Conservation (phyloP, 208 protist genomes). For the Trypanosoma avium region DNA sequence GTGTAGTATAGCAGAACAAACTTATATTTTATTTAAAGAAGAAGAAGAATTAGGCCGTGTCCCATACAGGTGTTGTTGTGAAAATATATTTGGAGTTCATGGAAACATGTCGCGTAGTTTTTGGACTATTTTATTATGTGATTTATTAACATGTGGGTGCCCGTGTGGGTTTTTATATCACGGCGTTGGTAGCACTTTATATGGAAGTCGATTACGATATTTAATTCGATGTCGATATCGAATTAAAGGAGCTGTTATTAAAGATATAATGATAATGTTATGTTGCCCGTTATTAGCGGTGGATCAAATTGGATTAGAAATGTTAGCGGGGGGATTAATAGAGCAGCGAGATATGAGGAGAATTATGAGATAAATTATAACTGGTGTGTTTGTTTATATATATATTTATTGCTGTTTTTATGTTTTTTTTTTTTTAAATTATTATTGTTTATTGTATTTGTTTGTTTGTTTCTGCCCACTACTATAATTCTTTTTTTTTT, state of each 20-base stretch:
- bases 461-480: too few species aligned
- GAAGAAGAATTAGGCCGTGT: conserved; percentile 32
- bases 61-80: conserved; percentile 35
- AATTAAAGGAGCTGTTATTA: conserved; percentile 29
- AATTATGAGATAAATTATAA: conserved; percentile 25
- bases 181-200: conserved; percentile 63
- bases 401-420: conserved; percentile 9
- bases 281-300: conserved; percentile 51
- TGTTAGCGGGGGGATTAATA: conserved; percentile 33
- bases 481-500: too few species aligned
- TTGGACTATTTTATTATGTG: conserved; percentile 37
- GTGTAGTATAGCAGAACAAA: conserved; percentile 63
- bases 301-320: conserved; percentile 63
- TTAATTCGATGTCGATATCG: conserved; percentile 66
- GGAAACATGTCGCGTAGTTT: conserved; percentile 32
- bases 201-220: conserved; percentile 69
- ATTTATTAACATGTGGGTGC: conserved; percentile 45
- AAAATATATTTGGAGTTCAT: conserved; percentile 38
- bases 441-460: too few species aligned
- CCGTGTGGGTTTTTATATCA: conserved; percentile 64
- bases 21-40: conserved; percentile 48
- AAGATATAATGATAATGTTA: conserved; percentile 34
- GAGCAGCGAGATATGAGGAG: conserved; percentile 9
- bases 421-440: conserved; percentile 15
- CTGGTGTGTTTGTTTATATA: too few species aligned